Percentiles rank a stretch among this genome's conserved stretches.
These are phyloP conservation scores for Uronychia setigera DNA, from an alignment of 73 alveolate species.

Conservation along the genomic window DNA sequence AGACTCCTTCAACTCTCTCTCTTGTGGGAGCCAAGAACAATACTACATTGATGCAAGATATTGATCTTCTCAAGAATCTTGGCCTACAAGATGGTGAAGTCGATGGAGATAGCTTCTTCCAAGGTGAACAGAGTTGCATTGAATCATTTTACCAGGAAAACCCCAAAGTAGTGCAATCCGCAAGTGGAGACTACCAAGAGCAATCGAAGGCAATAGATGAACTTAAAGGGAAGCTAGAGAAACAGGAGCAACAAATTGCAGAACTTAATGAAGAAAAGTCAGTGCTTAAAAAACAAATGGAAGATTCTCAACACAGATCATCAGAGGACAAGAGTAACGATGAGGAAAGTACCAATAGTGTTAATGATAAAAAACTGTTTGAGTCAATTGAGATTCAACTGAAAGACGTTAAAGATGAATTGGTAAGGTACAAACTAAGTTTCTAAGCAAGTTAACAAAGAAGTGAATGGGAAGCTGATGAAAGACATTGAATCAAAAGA, in stretches of 20 bases:
- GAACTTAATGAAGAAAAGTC: neutral
- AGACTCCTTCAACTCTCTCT: neutral
- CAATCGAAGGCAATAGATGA: neutral
- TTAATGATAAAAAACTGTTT: neutral
- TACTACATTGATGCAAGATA: conserved; percentile 20
- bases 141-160: neutral
- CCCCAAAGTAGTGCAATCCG: neutral
- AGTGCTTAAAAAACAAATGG: neutral
- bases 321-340: neutral
- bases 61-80: conserved; percentile 3
- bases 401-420: neutral
- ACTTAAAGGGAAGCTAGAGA: neutral
- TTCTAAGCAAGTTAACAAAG: neutral
- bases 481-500: too few species aligned
- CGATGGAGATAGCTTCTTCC: neutral
- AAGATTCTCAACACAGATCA: conserved; percentile 8
- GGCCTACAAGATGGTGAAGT: neutral
- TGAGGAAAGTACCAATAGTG: neutral
- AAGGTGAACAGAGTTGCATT: neutral
- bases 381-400: neutral
- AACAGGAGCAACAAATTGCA: neutral
- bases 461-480: conserved; percentile 5
- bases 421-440: neutral
- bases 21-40: neutral
- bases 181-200: neutral